Evolutionary conservation across 177 flowering plant species (phyloP), one percentile per base, ranked within the genome.

Genomic region (Vitis hybrid): DNA sequence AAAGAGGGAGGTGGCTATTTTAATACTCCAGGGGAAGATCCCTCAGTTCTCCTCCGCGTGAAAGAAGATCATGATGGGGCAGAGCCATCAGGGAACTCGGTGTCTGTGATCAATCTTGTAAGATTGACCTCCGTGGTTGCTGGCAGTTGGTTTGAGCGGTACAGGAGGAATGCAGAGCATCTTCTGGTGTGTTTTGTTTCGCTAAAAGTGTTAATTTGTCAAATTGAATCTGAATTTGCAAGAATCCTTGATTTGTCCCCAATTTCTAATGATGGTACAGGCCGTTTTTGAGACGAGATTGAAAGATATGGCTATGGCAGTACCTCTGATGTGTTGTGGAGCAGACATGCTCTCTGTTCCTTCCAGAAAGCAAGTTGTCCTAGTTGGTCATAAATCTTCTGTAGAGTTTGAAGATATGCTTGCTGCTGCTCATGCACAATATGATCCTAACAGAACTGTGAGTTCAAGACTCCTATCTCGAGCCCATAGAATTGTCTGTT

Each of bases 11-110:
- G 99, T 52, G 99, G 91, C 59, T 95, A 92, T 75, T 92, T 80
- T 65, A 95, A 95, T 71, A 95, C 97, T 4, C 71, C 92, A 2
- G 99, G 97, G 11, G 92, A 92, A 73, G 97, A 92, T 69, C 89
- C 88, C 22, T 92, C 95, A 12, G 91, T 95, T 70, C 89, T 95
- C 64, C 93, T 95, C 57, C 91, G 97, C n/a, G 88, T 92, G 75
- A 95, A 95, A 80, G 99, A 95, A 81, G 99, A 95, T 69, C 92
- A 95, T 70, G 99, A 95, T 71, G 99, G 97, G 5, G 99, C 99
- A 38, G 99, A 95, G 75, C 97, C 99, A 38, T 92, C 97, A 12
- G 97, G 99, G 11, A 95, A 95, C 76, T 95, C 99, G 0, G 96
- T 92, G 33, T 83, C 99, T 63, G 89, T 75, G 0, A 88, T 92